Conservation (phyloP, 352 stramenopile genomes). For the Globisporangium echinulatum region DNA sequence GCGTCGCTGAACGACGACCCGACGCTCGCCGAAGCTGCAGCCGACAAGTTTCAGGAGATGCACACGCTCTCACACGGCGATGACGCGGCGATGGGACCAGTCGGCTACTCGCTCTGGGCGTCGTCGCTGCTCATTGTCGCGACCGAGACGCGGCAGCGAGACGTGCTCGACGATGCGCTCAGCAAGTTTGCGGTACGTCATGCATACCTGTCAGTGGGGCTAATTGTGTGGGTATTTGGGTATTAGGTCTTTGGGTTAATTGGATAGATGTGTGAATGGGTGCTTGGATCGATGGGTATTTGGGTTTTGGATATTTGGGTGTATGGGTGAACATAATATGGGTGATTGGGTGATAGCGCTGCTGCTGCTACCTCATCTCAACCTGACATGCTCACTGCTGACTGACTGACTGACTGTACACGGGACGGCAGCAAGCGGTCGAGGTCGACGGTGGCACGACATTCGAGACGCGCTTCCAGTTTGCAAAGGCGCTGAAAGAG, state of each 20-base stretch:
- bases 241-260: background rate
- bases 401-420: background rate
- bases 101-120: conserved; percentile 75
- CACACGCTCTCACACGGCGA: conserved; percentile 32
- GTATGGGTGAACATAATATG: too few species aligned
- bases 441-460: conserved; percentile 76
- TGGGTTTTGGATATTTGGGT: too few species aligned
- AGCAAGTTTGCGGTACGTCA: conserved; percentile 42
- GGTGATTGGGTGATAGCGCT: too few species aligned
- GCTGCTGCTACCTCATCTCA: too few species aligned
- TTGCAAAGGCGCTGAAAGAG: conserved; percentile 66
- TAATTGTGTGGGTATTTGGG: background rate
- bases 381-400: too few species aligned
- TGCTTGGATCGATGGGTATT: too few species aligned
- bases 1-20: conserved; percentile 73
- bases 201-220: background rate
- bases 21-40: conserved; percentile 58
- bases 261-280: too few species aligned
- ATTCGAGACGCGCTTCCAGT: conserved; percentile 80
- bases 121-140: conserved; percentile 73
- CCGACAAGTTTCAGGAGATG: conserved; percentile 83
- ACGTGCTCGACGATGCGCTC: conserved; percentile 54
- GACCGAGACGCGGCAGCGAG: conserved; percentile 52
- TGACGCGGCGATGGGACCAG: conserved; percentile 59
- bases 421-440: conserved; percentile 37